Conservation (phyloP, 2,329 filamentous ascomycete species). For the Gliomastix tumulicola region DNA sequence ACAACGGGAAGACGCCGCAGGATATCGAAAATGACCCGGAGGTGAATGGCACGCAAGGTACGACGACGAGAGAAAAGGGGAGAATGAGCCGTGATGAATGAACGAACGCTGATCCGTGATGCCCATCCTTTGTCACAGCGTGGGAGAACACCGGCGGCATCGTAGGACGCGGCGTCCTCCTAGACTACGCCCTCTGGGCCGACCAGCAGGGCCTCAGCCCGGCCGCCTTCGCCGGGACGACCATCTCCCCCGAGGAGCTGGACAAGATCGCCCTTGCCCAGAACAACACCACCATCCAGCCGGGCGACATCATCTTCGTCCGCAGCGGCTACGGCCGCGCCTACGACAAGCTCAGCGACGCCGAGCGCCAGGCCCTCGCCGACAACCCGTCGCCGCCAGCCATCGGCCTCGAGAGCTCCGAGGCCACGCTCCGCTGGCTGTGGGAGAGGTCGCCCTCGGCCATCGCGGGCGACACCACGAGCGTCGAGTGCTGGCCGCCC, state of each 20-base stretch:
- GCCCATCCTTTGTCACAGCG: conserved; percentile 8
- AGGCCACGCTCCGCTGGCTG: conserved; percentile 45
- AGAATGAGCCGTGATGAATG: no score
- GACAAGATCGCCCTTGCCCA: conserved; percentile 30
- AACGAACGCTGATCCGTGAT: no score
- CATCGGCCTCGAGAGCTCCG: conserved; percentile 38
- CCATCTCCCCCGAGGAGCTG: conserved; percentile 35
- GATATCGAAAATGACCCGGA: conserved; percentile 30
- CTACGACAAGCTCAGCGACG: conserved; percentile 26
- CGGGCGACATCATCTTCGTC: conserved; percentile 51
- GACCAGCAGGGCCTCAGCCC: conserved; percentile 23
- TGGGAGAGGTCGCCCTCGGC: conserved; percentile 50
- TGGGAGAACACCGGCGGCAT: conserved; percentile 32
- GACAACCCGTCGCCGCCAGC: conserved; percentile 17
- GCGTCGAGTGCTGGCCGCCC: conserved; percentile 42
- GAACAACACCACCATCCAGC: conserved; percentile 31
- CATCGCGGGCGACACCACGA: conserved; percentile 46
- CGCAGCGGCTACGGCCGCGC: conserved; percentile 42
- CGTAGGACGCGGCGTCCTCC: conserved; percentile 40
- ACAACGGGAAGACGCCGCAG: conserved; percentile 28
- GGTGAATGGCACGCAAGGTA: conserved; percentile 20
- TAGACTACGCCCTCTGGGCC: conserved; percentile 44
- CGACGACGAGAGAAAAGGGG: no score
- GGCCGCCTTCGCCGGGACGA: conserved; percentile 28
- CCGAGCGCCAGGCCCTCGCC: conserved; percentile 26